Base-by-base conservation (phyloP, 2,329 filamentous ascomycete species). In the Monosporascus sp. region DNA sequence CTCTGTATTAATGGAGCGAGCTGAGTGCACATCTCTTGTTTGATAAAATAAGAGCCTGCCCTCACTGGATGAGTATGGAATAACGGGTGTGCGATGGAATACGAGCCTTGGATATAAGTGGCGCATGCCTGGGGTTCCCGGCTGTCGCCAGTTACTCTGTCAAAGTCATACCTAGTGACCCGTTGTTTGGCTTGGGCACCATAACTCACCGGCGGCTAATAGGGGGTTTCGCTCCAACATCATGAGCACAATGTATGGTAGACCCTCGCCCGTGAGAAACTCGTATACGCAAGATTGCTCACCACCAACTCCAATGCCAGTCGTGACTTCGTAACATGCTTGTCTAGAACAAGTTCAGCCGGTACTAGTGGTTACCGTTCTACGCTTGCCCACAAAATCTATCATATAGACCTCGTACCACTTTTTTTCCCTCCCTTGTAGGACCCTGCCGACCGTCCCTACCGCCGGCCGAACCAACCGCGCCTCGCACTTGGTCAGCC, bases 401-500 rank as follows among this genome's bases (percentile, higher is more conserved):
- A 39, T 18, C 37, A 39, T 39, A 17, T 6, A 18, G 18, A 24
- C 39, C 38, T 44, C 20, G 17, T 24, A 31, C 7, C 20, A 22
- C 24, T 20, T 36, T 18, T 44, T 25, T 50, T 50, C 49, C 7
- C 50, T 47, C 50, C 41, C 38, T 20, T 47, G 25, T 24, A 48
- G 45, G 27, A 48, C 48, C 25, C 48, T 47, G 36, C 35, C 7
- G 44, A 37, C 17, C 17, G 36, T 15, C 49, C 49, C 43, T 24
- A 25, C 18, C 22, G 8, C 4, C 39, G 31, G 31, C 31, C 5
- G 31, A 35, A 35, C 11, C 31, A 35, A 35, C 9, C 31, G 4
- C 11, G 11, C 31, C 31, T 35, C 9, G 31, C 43, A 47, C 47
- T 57, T 55, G 67, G 69, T 20, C 71, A 59, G 7, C 69, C 77